Evolutionary conservation across 495 filamentous ascomycete genomes (phyloP), one percentile per base, ranked within the genome.

Genomic region (Neurospora hispaniola): DNA sequence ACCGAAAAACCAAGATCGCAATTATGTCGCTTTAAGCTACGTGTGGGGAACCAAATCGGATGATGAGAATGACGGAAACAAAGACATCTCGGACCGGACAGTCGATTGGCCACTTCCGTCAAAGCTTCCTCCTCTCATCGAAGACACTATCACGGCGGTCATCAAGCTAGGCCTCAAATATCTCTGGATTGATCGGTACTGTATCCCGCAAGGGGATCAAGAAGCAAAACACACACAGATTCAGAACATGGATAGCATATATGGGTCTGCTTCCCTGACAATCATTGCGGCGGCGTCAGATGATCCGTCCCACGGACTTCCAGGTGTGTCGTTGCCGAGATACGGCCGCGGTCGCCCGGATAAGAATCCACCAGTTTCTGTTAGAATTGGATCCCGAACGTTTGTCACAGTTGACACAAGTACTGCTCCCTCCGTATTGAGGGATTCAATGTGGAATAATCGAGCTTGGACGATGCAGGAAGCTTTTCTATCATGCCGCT

Each of bases 51-150:
- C 46, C 46, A 4, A n/a, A 20, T n/a, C 41, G 12, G 41, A 20
- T 11, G n/a, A 20, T 9, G 9, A 1, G 3, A 20, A 48, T 20
- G 44, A 20, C 20, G 44, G 7, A 48, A n/a, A 3, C 0, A 20
- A 2, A 8, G 7, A 0, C 7, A 20, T 3, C 10, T 91, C 54
- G 8, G 18, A 40, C 20, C 0, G 11, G n/a, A 12, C 10, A 54
- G 0, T 4, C 20, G 46, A 23, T 38, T n/a, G 43, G 16, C 11
- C 0, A 7, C 27, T 46, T 27, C 23, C 39, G 2, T 23, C 46
- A 5, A 20, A 12, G 2, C 42, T 71, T 14, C 41, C 70, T 8
- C n/a, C 0, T 0, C 27, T 44, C 14, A 71, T 71, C 23, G 31
- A 18, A 2, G 70, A 71, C 14, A 42, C 0, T 10, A 48, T 71